Percentiles rank a stretch among this genome's conserved stretches.
Evolutionary conservation across 768 basidiomycete genomes (phyloP).

Genomic region (Suillus ampliporus): DNA sequence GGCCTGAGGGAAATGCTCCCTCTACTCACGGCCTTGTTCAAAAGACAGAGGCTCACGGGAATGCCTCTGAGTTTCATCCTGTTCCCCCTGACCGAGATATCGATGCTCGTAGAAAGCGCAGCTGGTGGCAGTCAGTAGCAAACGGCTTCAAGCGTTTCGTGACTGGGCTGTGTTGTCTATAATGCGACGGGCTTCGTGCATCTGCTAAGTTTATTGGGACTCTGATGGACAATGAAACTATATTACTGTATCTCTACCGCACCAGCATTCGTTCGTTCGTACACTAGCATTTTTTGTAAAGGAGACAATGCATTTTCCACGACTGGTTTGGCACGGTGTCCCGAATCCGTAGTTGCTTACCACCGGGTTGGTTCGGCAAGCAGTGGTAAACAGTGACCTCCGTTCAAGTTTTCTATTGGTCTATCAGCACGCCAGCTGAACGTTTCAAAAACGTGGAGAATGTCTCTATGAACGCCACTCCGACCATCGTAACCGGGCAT

Average conservation of each 20-base stretch:
- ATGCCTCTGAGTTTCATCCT: constrained; percentile 20
- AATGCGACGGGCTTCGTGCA: not conserved
- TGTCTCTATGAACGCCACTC: constrained; percentile 31
- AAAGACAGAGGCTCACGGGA: constrained; percentile 29
- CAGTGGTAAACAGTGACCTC: constrained; percentile 36
- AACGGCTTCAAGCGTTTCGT: constrained; percentile 4
- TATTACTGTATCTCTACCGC: constrained; percentile 3
- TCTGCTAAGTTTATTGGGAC: constrained; percentile 6
- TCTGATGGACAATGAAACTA: constrained; percentile 10
- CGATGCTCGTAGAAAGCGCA: not conserved
- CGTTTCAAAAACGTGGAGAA: constrained; percentile 24
- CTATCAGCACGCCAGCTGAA: constrained; percentile 11
- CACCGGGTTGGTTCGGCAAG: constrained; percentile 24
- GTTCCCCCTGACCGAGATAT: no score
- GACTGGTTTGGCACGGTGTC: not conserved
- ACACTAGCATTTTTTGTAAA: not conserved
- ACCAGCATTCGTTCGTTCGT: not conserved
- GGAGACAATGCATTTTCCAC: not conserved
- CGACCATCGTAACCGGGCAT: constrained; percentile 21
- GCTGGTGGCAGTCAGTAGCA: constrained; percentile 1
- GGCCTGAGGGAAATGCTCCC: constrained; percentile 29
- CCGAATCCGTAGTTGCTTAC: not conserved
- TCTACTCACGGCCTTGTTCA: constrained; percentile 25
- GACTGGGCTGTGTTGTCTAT: not conserved
- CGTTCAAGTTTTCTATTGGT: constrained; percentile 8